A percentile compares a stretch with the other conserved stretches of the same genome.
phyloP scores from a whole-genome alignment of 2,329 filamentous ascomycete genomes.

The Pseudocercospora musae region DNA sequence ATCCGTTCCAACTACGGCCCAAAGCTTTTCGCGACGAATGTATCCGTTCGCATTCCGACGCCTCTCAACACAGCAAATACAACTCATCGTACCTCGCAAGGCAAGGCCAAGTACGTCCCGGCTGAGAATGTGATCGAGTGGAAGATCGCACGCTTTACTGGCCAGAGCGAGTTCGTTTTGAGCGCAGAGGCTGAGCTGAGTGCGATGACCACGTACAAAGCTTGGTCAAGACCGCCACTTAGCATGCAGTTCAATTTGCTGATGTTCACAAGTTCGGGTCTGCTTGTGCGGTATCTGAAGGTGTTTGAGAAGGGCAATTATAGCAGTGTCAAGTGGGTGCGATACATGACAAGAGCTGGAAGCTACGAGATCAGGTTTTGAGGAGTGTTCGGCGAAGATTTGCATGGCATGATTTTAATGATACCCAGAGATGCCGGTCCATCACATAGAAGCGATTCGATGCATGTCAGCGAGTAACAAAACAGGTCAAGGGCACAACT shows the following conservation, averaged over 20 bases:
- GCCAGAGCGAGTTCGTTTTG: constrained; percentile 93
- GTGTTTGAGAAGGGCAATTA: constrained; percentile 99
- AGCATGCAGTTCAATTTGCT: constrained; percentile 89
- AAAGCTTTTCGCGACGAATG: constrained; percentile 96
- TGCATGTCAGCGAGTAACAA: neutral
- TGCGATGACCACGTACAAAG: constrained; percentile 97
- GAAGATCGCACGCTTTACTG: constrained; percentile 98
- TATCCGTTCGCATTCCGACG: constrained; percentile 89
- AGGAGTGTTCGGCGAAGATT: neutral
- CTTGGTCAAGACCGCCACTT: constrained; percentile 89
- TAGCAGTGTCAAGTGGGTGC: constrained; percentile 97
- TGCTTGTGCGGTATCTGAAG: constrained; percentile 92
- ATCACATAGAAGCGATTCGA: neutral
- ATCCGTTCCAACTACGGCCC: constrained; percentile 95
- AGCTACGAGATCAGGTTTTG: constrained; percentile 77
- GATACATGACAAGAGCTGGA: constrained; percentile 97
- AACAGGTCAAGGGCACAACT: neutral
- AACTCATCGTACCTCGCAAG: constrained; percentile 87
- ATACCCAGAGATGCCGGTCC: neutral
- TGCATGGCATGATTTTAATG: neutral
- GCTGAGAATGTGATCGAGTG: constrained; percentile 97
- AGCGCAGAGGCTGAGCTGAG: constrained; percentile 90
- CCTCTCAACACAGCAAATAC: constrained; percentile 95
- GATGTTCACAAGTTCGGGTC: constrained; percentile 95
- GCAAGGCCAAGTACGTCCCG: constrained; percentile 97